Evolutionary conservation across 345 rosid genomes (phyloP), one percentile per base, ranked within the genome.

Genomic region (Aurinia saxatilis): DNA sequence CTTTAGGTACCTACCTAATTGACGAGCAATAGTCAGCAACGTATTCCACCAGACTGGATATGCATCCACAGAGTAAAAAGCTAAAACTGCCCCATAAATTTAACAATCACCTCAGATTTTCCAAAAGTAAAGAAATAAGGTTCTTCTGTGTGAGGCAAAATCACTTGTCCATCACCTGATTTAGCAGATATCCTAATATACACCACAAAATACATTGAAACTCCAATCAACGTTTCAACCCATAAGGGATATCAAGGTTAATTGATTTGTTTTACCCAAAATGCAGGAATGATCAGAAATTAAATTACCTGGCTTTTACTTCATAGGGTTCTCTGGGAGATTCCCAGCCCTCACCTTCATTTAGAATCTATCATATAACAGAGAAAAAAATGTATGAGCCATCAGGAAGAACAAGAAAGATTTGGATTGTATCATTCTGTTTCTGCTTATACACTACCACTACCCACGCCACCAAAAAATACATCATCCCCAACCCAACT

Each of bases 301-400:
- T 17, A 14, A 31, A 31, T 52, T 81, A 93, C 99, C 97, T 65
- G 63, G 85, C 92, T 74, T 80, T 81, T 17, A 87, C 86, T 87
- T 93, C 96, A 76, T 87, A 93, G 30, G 96, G 96, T 69, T 81
- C 87, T 78, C 96, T 80, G 37, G 99, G 99, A 45, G 96, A 65
- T 72, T 93, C 96, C 97, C 97, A 93, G 16, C 99, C 95, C 73
- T 87, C 78, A 2, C 99, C 99, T 66, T 93, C 99, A 15, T 74
- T 63, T 56, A 84, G 13, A 49, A 90, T 82, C 97, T 90, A 65
- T 42, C 76, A 78, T 7, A 15, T 44, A 50, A 44, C 50, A 21
- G 44, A 10, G 5, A 58, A 57, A 50, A 7, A 33, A 48, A 33
- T 55, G 36, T 9, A 12, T 54, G 42, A 71, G 41, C 50, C 35